These are phyloP conservation scores for Stygiomarasmius scandens DNA, from an alignment of 1,284 basidiomycete genomes.

Conservation along the genomic window DNA sequence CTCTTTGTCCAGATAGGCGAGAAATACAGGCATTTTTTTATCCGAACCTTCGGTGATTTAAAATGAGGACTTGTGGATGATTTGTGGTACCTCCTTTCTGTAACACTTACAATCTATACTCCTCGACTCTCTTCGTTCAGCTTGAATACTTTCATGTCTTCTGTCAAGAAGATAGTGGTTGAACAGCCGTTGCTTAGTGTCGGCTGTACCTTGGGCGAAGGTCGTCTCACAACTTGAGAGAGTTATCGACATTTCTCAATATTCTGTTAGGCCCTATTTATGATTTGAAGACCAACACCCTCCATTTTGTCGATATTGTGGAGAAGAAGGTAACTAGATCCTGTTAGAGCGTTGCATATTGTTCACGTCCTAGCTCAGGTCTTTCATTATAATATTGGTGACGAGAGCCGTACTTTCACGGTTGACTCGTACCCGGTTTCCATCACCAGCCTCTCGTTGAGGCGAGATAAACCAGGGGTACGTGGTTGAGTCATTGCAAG, in stretches of 20 bases:
- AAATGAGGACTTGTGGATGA: background rate
- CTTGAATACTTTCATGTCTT: conserved; percentile 5
- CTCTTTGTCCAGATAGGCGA: conserved; percentile 11
- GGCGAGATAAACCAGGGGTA: conserved; percentile 50
- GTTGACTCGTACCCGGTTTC: conserved; percentile 53
- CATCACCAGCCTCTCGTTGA: conserved; percentile 56
- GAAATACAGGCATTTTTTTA: conserved; percentile 7
- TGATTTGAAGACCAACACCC: conserved; percentile 49
- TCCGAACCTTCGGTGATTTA: conserved; percentile 12
- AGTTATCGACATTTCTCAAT: background rate
- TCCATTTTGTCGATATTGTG: conserved; percentile 72
- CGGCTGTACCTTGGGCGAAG: conserved; percentile 68
- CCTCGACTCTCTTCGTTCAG: background rate
- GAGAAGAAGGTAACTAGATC: conserved; percentile 49
- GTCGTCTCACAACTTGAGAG: conserved; percentile 32
- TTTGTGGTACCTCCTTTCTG: background rate
- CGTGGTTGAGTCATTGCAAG: conserved; percentile 18
- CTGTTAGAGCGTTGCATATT: background rate
- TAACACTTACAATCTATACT: background rate
- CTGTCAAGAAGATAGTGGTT: conserved; percentile 34
- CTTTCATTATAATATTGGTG: conserved; percentile 49
- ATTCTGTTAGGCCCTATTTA: conserved; percentile 56
- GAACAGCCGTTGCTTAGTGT: conserved; percentile 51
- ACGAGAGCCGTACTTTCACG: conserved; percentile 35
- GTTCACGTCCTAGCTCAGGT: conserved; percentile 40